Evolutionary conservation across 495 filamentous ascomycete genomes (phyloP), one percentile per base, ranked within the genome.

Genomic region (Penicillium soppii): DNA sequence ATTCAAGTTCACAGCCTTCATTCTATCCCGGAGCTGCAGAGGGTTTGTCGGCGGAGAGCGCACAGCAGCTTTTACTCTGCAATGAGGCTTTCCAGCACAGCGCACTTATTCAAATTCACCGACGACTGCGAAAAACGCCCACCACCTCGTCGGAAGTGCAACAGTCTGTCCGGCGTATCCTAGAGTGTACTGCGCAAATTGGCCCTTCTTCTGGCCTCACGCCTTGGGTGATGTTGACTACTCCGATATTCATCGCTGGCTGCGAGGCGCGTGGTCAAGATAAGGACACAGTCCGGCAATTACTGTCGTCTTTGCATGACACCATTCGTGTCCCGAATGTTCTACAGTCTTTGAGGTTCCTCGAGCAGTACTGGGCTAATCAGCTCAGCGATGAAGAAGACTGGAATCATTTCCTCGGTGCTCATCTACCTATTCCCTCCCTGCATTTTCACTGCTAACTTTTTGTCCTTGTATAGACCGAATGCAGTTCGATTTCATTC

Each of bases 141-240:
- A 60, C 63, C 4, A 59, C 64, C 0, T 63, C 71, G 10, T 57
- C 58, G 2, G 57, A 59, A 17, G 71, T 76, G 17, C 73, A 76
- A 43, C 56, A 57, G 15, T 72, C 71, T 7, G 73, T 76, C 29
- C 59, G 61, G 51, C 63, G 65, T 29, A 76, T 76, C 37, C 50
- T 76, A 22, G 73, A 71, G 17, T 76, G 71, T 35, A 70, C 71
- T 7, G 64, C 67, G 0, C 62, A 70, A 45, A 75, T 76, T 44
- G 70, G 68, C 5, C 73, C 73, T 2, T 72, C 69, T 1, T 54
- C 67, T 20, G 73, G 71, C 1, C 59, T 75, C 9, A 71, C 71
- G 43, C 73, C 73, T 10, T 76, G 73, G 73, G 71, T 71, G 7
- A 67, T 76, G 60, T 59, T 76, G n/a, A 75, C 73, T 17, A 76